Evolutionary conservation across 2,329 filamentous ascomycete genomes (phyloP).

Genomic region (Ophiosphaerella korrae): DNA sequence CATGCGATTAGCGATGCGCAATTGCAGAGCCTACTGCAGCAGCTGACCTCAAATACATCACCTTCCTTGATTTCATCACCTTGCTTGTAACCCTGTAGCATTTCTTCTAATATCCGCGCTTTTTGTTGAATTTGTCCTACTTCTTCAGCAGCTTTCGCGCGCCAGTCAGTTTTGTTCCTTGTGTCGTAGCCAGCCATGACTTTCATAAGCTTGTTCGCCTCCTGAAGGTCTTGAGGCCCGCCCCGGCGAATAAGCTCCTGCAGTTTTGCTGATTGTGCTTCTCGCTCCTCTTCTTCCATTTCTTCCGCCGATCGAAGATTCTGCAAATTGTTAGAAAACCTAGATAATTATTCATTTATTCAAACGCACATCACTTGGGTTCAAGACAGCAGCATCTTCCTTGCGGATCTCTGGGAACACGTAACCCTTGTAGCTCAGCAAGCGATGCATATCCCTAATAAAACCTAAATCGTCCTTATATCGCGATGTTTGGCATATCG

Average conservation of each 20-base stretch:
- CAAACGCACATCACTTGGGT: slow-evolving; percentile 86
- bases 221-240: slow-evolving; percentile 89
- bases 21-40: slow-evolving; percentile 27
- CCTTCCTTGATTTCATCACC: slow-evolving; percentile 78
- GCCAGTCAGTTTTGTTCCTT: slow-evolving; percentile 93
- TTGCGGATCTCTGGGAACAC: slow-evolving; percentile 88
- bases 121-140: slow-evolving; percentile 96
- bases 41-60: slow-evolving; percentile 67
- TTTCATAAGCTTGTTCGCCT: slow-evolving; percentile 98
- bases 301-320: slow-evolving; percentile 96
- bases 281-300: slow-evolving; percentile 96
- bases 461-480: slow-evolving; percentile 98
- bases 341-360: neutral
- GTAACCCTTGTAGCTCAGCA: slow-evolving; percentile 97
- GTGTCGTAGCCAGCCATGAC: slow-evolving; percentile 98
- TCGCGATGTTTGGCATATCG: slow-evolving; percentile 96
- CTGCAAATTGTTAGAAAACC: slow-evolving; percentile 53
- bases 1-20: slow-evolving; percentile 20
- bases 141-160: slow-evolving; percentile 95
- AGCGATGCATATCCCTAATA: slow-evolving; percentile 94
- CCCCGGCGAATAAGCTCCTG: slow-evolving; percentile 95
- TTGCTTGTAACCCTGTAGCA: slow-evolving; percentile 79
- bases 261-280: slow-evolving; percentile 95
- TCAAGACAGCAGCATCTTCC: slow-evolving; percentile 94
- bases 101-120: slow-evolving; percentile 87